phyloP scores from a whole-genome alignment of 257 asterid genomes.

The Cruciata laevipes region DNA sequence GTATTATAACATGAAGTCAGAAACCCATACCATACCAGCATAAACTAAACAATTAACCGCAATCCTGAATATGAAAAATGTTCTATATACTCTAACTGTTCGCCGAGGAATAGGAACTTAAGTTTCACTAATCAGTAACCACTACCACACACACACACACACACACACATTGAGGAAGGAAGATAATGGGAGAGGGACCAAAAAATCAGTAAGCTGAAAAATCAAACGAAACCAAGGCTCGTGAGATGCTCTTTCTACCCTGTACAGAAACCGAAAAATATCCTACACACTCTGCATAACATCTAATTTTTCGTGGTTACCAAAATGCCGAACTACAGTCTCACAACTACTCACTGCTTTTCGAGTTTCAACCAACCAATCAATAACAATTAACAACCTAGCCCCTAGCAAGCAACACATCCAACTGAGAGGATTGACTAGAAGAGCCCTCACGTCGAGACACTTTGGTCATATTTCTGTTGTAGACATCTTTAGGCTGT shows the following conservation, averaged over 20 bases:
- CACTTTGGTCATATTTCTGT: slow-evolving; percentile 36
- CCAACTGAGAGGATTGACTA: slow-evolving; percentile 37
- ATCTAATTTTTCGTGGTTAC: slow-evolving; percentile 13
- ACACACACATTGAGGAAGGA: background rate
- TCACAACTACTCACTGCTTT: background rate
- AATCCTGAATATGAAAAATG: background rate
- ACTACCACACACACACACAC: background rate
- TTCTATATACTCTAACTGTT: slow-evolving; percentile 3
- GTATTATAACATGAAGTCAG: no score
- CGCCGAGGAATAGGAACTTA: background rate
- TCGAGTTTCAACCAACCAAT: background rate
- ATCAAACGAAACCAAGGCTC: background rate
- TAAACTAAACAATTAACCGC: no score
- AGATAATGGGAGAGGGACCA: background rate
- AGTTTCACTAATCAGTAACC: background rate
- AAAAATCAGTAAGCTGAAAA: background rate
- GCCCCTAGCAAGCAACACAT: slow-evolving; percentile 80
- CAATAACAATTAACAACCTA: no score
- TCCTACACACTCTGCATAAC: slow-evolving; percentile 13
- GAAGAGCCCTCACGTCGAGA: slow-evolving; percentile 30
- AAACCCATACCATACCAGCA: no score
- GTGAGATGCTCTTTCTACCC: background rate
- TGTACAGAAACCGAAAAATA: background rate
- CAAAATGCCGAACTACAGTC: background rate
- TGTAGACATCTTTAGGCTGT: slow-evolving; percentile 29